Conservation (phyloP, 371 early-diverging fungal genomes). For the Apophysomyces trapeziformis region DNA sequence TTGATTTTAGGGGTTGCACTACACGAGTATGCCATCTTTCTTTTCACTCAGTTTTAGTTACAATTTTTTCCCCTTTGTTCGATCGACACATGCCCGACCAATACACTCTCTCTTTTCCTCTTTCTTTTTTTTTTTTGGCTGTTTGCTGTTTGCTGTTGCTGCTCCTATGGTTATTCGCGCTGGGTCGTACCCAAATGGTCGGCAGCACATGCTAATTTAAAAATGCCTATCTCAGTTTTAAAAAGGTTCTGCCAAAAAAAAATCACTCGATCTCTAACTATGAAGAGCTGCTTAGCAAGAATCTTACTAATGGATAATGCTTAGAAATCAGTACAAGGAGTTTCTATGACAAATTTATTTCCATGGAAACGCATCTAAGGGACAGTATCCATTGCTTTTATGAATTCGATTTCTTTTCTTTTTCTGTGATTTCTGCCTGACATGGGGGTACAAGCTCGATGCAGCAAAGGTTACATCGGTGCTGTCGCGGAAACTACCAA, state of each 20-base stretch:
- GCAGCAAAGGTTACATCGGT: conserved; percentile 3
- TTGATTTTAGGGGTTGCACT: conserved; percentile 18
- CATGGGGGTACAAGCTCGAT: neutral
- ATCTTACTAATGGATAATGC: neutral
- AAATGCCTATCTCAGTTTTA: conserved; percentile 2
- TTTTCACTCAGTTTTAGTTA: conserved; percentile 5
- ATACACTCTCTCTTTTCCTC: neutral
- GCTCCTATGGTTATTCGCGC: conserved; percentile 1
- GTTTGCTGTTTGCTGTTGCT: neutral
- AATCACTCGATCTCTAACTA: neutral
- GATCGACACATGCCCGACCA: conserved; percentile 5
- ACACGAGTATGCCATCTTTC: neutral
- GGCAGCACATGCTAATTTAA: conserved; percentile 10
- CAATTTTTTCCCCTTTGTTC: conserved; percentile 10
- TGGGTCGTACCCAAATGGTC: conserved; percentile 2
- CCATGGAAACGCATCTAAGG: neutral
- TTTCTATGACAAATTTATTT: neutral
- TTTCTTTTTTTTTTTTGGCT: too few relatives aligned
- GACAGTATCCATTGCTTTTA: neutral
- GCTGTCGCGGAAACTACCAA: conserved; percentile 4
- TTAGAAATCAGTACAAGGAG: neutral
- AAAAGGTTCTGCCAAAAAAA: conserved; percentile 4
- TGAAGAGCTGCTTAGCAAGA: neutral
- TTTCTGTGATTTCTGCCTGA: neutral
- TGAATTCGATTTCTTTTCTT: neutral